Evolutionary conservation across 1,284 basidiomycete genomes (phyloP), one percentile per base, ranked within the genome.

Genomic region (Paramarasmius palmivorus): DNA sequence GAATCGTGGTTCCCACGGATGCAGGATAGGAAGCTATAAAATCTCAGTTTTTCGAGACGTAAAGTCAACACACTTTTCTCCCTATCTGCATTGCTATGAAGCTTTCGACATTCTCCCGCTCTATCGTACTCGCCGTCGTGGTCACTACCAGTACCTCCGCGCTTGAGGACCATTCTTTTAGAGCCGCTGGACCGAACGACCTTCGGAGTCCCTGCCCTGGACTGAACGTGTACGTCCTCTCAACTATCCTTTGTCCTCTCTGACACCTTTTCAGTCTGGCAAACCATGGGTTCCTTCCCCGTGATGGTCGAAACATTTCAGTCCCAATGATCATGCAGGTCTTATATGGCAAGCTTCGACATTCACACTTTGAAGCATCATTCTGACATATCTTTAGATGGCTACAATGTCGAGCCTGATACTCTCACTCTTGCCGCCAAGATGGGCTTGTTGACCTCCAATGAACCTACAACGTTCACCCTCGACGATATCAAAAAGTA

Each of bases 251-350:
- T 36, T 23, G 15, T 25, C 15, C 12, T 3, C 32, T 32, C 34
- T 19, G 7, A 1, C 25, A 37, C n/a, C 37, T 10, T 2, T 25
- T 40, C 45, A 62, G 59, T 6, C 48, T 63, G 8, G 62, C 62
- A 9, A 63, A 63, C 32, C 62, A 63, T 37, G 60, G 59, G 5
- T 63, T 59, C 46, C 39, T 63, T n/a, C 56, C 58, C 14, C 50
- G 60, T 15, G 45, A 54, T 39, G 62, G 62, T 15, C 56, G 39
- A 22, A 59, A 60, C 35, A 53, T 63, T 32, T 53, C 60, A 5
- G 52, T 62, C 17, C 26, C 52, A 1, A 53, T 55, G 37, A 56
- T 58, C n/a, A 12, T 60, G 4, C 14, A 59, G 12, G 60, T 49
- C 5, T 49, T 37, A 3, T 5, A 53, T 32, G 49, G 60, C 58